Evolutionary conservation across 768 basidiomycete species (phyloP).

Genomic region (Lanmaoa rubissima): DNA sequence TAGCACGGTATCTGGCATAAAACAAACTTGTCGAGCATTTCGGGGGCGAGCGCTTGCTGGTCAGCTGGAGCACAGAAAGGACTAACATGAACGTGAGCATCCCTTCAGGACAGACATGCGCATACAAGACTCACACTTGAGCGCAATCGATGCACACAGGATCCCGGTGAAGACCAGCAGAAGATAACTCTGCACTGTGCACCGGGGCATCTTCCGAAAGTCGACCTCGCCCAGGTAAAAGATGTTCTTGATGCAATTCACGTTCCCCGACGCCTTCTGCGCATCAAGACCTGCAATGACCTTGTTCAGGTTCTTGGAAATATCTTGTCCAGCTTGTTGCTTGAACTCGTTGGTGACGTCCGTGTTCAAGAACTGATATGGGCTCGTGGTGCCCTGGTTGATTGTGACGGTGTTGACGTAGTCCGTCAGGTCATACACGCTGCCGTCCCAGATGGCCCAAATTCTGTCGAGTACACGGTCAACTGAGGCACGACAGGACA

Average conservation of each 20-base stretch:
- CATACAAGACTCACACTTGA: constrained; percentile 72
- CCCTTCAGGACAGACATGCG: too few relatives aligned
- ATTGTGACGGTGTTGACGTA: constrained; percentile 71
- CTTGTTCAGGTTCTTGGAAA: constrained; percentile 62
- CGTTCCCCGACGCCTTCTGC: constrained; percentile 43
- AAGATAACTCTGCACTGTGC: constrained; percentile 83
- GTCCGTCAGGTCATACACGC: constrained; percentile 84
- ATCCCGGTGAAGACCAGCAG: constrained; percentile 73
- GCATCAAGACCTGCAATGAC: constrained; percentile 55
- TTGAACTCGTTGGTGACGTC: constrained; percentile 69
- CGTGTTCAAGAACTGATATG: constrained; percentile 66
- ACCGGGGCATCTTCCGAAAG: constrained; percentile 74
- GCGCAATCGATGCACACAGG: constrained; percentile 70
- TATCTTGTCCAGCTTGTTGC: constrained; percentile 81
- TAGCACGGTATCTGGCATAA: too few relatives aligned
- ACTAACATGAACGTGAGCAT: too few relatives aligned
- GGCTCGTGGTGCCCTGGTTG: constrained; percentile 43
- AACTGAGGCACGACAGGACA: not conserved
- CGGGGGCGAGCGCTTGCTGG: too few relatives aligned
- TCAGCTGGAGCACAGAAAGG: too few relatives aligned
- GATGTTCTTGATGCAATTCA: constrained; percentile 73
- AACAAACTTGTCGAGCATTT: too few relatives aligned
- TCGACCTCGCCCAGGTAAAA: constrained; percentile 77
- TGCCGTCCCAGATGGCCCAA: constrained; percentile 79
- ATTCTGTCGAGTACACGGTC: constrained; percentile 40